Conservation (phyloP, 495 filamentous ascomycete genomes). For the Trypethelium eluteriae region DNA sequence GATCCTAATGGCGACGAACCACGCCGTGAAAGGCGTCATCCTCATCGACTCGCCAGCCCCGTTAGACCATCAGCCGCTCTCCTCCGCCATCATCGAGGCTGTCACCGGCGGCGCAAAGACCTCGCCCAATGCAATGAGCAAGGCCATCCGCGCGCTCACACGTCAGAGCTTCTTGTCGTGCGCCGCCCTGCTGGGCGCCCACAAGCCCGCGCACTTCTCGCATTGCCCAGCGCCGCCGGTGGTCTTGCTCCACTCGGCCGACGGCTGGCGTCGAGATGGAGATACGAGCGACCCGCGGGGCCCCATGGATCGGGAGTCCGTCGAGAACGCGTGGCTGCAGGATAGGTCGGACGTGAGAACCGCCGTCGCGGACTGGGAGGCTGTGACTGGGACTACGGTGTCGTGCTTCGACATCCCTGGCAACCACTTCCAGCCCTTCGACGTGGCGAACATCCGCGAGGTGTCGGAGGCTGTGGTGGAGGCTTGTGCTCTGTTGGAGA, state of each 20-base stretch:
- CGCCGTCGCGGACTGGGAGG: slow-evolving; percentile 19
- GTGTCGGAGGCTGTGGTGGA: slow-evolving; percentile 5
- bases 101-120: slow-evolving; percentile 14
- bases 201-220: slow-evolving; percentile 11
- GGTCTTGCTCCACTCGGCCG: slow-evolving; percentile 5
- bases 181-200: slow-evolving; percentile 12
- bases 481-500: slow-evolving; percentile 9
- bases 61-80: slow-evolving; percentile 18
- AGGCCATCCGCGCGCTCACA: slow-evolving; percentile 4
- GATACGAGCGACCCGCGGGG: slow-evolving; percentile 19
- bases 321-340: slow-evolving; percentile 12
- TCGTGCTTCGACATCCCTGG: slow-evolving; percentile 23
- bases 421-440: slow-evolving; percentile 27
- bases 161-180: slow-evolving; percentile 14
- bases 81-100: slow-evolving; percentile 13
- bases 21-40: slow-evolving; percentile 15
- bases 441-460: slow-evolving; percentile 10
- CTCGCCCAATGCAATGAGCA: slow-evolving; percentile 10
- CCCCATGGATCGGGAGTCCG: slow-evolving; percentile 19
- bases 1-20: slow-evolving; percentile 2
- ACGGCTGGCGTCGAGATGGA: slow-evolving; percentile 13
- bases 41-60: slow-evolving; percentile 20
- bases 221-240: slow-evolving; percentile 7
- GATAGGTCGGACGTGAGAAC: slow-evolving; percentile 6
- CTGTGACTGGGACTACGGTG: slow-evolving; percentile 18